Conservation (phyloP, 352 stramenopile species). For the Pythium grandisporangium region DNA sequence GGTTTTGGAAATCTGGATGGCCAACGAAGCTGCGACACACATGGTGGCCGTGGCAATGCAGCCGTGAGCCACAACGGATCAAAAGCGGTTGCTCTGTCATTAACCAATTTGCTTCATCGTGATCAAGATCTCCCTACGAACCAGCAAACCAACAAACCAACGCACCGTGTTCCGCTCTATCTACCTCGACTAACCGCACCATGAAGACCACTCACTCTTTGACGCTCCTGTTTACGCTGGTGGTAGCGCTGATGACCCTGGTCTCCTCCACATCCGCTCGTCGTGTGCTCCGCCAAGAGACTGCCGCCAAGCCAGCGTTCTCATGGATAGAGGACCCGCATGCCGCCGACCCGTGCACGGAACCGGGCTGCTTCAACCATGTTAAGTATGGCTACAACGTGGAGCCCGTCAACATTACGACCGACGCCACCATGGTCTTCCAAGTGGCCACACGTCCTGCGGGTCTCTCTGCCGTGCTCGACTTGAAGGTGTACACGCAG, state of each 20-base stretch:
- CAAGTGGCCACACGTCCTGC: slow-evolving; percentile 24
- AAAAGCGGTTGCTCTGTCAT: too few species aligned
- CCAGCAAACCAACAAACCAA: too few species aligned
- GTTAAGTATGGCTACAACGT: slow-evolving; percentile 44
- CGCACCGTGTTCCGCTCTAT: too few species aligned
- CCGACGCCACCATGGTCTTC: slow-evolving; percentile 20
- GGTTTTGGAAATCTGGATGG: too few species aligned
- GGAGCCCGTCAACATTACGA: slow-evolving; percentile 26
- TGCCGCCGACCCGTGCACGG: slow-evolving; percentile 25
- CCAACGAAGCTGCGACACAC: too few species aligned
- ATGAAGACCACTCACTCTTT: too few species aligned
- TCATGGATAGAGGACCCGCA: slow-evolving; percentile 32
- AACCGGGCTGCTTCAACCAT: slow-evolving; percentile 28
- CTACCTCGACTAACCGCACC: too few species aligned
- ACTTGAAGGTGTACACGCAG: slow-evolving; percentile 36
- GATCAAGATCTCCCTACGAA: too few species aligned
- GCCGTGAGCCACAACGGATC: too few species aligned
- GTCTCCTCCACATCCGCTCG: background rate
- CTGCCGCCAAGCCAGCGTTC: slow-evolving; percentile 17
- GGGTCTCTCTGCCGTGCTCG: slow-evolving; percentile 24
- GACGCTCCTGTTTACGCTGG: too few species aligned
- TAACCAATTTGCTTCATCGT: too few species aligned
- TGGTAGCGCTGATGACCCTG: background rate
- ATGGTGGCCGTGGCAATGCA: too few species aligned
- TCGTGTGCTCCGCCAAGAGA: background rate